Evolutionary conservation across 1,284 basidiomycete species (phyloP), one percentile per base, ranked within the genome.

Genomic region (Ustilago xerochloae): DNA sequence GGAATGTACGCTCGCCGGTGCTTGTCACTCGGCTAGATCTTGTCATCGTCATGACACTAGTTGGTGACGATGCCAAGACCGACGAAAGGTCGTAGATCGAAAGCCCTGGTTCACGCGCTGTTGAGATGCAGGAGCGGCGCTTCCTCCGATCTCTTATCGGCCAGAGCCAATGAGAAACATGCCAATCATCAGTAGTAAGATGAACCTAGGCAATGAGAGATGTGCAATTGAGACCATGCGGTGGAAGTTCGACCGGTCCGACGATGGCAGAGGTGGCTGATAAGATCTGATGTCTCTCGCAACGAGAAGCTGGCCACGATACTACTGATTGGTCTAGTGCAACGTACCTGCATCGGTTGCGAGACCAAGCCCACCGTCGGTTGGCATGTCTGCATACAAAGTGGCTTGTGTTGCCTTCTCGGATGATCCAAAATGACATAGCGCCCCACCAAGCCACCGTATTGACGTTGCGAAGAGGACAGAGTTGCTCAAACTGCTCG

Each of bases 81-180:
- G 32, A 49, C 41, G 41, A 43, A 24, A 20, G 41, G 47, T 29
- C 16, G 3, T 47, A 47, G 18, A 10, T 18, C 26, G 32, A 52
- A 51, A 38, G 35, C 26, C 3, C 22, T 13, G 22, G 15, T 35
- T 13, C n/a, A 30, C 32, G 32, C 18, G 48, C 12, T 1, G 32
- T 2, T 36, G 48, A 49, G 48, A 22, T 49, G 50, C 38, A 30
- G 22, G 22, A 30, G n/a, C 39, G 52, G 52, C 39, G 52, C 39
- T 15, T 45, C 26, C n/a, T 5, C 52, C 52, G 52, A 54, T 6
- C 8, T 50, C 48, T 52, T 30, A 41, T 52, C 50, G 24, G 3
- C 12, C 4, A 1, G 32, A 28, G 28, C 50, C 36, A 52, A 52
- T 52, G 36, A 52, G 10, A 26, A 7, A 22, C 33, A 9, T n/a